Evolutionary conservation across 2,329 filamentous ascomycete genomes (phyloP).

Genomic region (Diatrype stigma): DNA sequence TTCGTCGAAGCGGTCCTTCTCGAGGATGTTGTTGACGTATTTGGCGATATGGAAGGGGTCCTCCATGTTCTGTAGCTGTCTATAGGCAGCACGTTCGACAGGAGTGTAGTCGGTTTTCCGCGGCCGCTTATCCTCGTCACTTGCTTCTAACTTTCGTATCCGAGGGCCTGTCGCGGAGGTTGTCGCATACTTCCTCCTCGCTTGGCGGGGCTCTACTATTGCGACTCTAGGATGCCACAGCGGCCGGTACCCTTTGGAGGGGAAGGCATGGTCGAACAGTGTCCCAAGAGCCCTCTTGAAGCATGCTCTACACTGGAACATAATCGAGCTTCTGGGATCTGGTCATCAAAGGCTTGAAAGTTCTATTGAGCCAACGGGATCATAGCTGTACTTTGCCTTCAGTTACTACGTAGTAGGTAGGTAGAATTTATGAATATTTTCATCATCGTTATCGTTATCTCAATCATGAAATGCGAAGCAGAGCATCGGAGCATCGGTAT

Average conservation of each 20-base stretch:
- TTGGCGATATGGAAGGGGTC: slow-evolving; percentile 72
- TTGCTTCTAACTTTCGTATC: background rate
- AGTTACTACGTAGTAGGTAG: too few relatives aligned
- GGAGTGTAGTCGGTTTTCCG: slow-evolving; percentile 21
- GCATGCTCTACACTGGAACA: slow-evolving; percentile 38
- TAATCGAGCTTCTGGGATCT: slow-evolving; percentile 15
- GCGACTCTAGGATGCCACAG: slow-evolving; percentile 5
- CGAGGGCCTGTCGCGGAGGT: background rate
- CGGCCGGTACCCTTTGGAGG: slow-evolving; percentile 6
- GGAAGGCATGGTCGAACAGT: slow-evolving; percentile 13
- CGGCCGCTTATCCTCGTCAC: slow-evolving; percentile 13
- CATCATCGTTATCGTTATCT: background rate
- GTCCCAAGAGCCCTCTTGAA: slow-evolving; percentile 21
- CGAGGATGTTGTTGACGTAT: slow-evolving; percentile 59
- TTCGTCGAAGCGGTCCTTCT: slow-evolving; percentile 56
- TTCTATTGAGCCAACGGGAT: too few relatives aligned
- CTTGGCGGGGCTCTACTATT: slow-evolving; percentile 5
- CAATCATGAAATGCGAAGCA: background rate
- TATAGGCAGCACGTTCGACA: slow-evolving; percentile 36
- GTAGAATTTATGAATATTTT: background rate
- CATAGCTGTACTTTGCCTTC: too few relatives aligned
- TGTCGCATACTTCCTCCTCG: slow-evolving; percentile 15
- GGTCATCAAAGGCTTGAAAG: background rate
- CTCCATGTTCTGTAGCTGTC: slow-evolving; percentile 57
- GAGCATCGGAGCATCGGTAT: background rate